Evolutionary conservation across 192 early-diverging fungal genomes (phyloP).

Genomic region (Backusella circina): DNA sequence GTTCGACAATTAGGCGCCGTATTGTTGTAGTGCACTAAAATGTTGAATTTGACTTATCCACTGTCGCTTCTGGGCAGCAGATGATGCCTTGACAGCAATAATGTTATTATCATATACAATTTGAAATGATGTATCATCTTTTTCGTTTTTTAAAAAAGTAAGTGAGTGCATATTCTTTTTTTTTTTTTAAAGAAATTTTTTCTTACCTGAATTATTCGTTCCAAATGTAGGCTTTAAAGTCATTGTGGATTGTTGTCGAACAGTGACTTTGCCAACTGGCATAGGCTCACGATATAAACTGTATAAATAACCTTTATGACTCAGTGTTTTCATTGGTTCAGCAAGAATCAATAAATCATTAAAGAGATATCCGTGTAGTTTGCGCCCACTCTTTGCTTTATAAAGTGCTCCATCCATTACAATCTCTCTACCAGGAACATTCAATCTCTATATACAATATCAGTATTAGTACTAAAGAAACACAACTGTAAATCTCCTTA

Average conservation of each 20-base stretch:
- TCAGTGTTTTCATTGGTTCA: slow-evolving; percentile 38
- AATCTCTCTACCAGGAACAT: slow-evolving; percentile 57
- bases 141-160: not conserved
- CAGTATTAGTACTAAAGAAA: not conserved
- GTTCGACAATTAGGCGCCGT: not conserved
- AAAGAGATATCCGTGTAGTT: slow-evolving; percentile 69
- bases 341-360: slow-evolving; percentile 71
- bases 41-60: slow-evolving; percentile 52
- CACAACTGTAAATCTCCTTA: not conserved
- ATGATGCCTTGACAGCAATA: slow-evolving; percentile 51
- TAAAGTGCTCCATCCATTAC: slow-evolving; percentile 66
- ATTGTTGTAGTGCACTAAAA: slow-evolving; percentile 18
- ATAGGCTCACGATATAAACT: slow-evolving; percentile 41
- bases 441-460: slow-evolving; percentile 41
- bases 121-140: slow-evolving; percentile 60
- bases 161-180: not conserved
- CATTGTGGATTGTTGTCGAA: slow-evolving; percentile 15
- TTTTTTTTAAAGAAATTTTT: not conserved
- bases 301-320: slow-evolving; percentile 38
- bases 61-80: slow-evolving; percentile 49
- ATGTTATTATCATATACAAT: slow-evolving; percentile 50
- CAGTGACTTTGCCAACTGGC: slow-evolving; percentile 4
- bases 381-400: slow-evolving; percentile 78
- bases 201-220: slow-evolving; percentile 6
- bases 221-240: slow-evolving; percentile 18